Base-by-base conservation (phyloP, 441 rosid species). In the Breynia disticha region DNA sequence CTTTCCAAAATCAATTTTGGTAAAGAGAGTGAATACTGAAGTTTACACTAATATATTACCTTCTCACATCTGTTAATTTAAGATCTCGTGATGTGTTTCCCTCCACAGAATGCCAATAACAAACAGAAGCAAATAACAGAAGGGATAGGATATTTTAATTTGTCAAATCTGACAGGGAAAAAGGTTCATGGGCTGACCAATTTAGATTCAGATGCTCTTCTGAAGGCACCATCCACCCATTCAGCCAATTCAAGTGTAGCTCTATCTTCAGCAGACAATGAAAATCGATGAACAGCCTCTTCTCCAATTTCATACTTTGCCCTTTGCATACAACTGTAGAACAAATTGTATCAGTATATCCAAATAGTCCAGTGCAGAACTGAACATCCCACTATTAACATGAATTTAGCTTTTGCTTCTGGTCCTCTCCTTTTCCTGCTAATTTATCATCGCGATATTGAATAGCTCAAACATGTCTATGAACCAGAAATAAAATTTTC, bases 211-310 rank as follows among this genome's bases (percentile, higher is more conserved):
- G 84, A 79, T 64, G 83, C 77, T 73, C 75, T 80, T 68, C 76
- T 76, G 69, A 84, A 85, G 59, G 95, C 80, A 58, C 75, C 74
- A 73, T 94, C 95, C 20, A 94, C 94, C 99, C 99, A 94, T 73
- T 90, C 96, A 64, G 94, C 90, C 73, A 94, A 77, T 69, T 90
- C 97, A 72, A 94, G 91, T 53, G 96, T 85, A 54, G 99, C 99
- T 72, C 80, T 90, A 69, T 94, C 99, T 76, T 94, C 97, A 48
- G 91, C 99, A 57, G 97, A 90, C 66, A 94, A 72, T 10, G 97
- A 83, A 75, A 89, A 90, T 56, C 99, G 80, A 74, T 83, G 84
- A 69, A 90, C 86, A 22, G 97, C 96, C 77, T 94, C 95, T 78
- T 80, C 96, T 57, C 99, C 99, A 55, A 94, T 80, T 71, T 94